These are phyloP conservation scores for Botrytis hyacinthi DNA, from an alignment of 2,329 filamentous ascomycete genomes.

Conservation along the genomic window DNA sequence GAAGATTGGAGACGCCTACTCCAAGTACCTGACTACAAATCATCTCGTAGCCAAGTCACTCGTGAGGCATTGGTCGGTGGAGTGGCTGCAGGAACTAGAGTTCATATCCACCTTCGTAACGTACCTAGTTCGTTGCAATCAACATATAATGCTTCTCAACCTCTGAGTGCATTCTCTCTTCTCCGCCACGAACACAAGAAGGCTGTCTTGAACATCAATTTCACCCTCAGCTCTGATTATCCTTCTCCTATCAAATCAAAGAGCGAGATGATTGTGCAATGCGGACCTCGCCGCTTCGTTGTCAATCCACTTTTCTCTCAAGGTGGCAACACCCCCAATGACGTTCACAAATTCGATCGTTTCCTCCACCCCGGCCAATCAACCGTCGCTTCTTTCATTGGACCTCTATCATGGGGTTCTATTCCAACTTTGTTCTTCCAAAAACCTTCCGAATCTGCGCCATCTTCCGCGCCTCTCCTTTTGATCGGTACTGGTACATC, in stretches of 20 bases:
- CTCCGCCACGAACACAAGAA: constrained; percentile 94
- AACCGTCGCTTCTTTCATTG: constrained; percentile 85
- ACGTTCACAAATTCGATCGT: constrained; percentile 95
- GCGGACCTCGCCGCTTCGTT: constrained; percentile 79
- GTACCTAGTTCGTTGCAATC: constrained; percentile 54
- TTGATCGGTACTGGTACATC: constrained; percentile 86
- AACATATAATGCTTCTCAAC: constrained; percentile 53
- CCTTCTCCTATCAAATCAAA: constrained; percentile 81
- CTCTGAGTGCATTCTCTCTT: constrained; percentile 78
- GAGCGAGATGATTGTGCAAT: constrained; percentile 87
- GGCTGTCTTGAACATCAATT: constrained; percentile 83
- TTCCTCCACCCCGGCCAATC: constrained; percentile 89
- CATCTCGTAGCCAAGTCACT: constrained; percentile 70
- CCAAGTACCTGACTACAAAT: constrained; percentile 85
- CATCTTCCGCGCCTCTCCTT: constrained; percentile 54
- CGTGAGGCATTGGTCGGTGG: constrained; percentile 88
- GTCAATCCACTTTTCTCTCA: constrained; percentile 90
- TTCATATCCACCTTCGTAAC: constrained; percentile 71
- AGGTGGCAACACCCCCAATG: constrained; percentile 86
- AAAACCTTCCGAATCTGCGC: constrained; percentile 46
- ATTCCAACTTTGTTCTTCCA: constrained; percentile 90
- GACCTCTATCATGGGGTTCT: constrained; percentile 87
- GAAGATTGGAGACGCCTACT: constrained; percentile 86
- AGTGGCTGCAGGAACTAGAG: constrained; percentile 77
- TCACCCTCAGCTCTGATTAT: constrained; percentile 78